These are phyloP conservation scores for Carex littledalei DNA, from an alignment of 176 grass and related monocot species.

Conservation along the genomic window DNA sequence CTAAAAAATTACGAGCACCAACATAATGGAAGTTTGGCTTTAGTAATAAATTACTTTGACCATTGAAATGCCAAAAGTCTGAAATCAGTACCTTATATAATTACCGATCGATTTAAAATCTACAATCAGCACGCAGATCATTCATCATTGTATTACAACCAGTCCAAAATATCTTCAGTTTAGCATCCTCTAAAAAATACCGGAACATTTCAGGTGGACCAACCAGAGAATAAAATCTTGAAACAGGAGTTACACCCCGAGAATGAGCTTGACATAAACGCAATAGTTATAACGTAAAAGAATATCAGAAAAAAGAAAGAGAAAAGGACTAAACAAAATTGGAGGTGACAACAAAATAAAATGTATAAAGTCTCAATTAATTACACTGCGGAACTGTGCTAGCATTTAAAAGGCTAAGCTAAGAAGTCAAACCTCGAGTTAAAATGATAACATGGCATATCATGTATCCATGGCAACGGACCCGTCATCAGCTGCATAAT, in stretches of 20 bases:
- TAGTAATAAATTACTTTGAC: no score
- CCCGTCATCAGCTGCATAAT: conserved; percentile 24
- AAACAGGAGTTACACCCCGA: neutral
- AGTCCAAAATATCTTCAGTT: neutral
- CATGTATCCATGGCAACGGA: conserved; percentile 42
- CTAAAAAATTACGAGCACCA: no score
- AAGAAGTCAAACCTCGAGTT: neutral
- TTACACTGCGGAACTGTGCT: neutral
- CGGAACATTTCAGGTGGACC: neutral
- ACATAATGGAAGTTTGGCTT: no score
- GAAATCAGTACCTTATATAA: no score
- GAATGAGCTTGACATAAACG: neutral
- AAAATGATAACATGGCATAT: neutral
- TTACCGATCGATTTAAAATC: no score
- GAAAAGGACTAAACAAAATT: neutral
- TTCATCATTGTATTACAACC: no score
- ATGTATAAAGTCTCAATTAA: neutral
- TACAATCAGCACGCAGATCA: no score
- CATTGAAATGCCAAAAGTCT: no score
- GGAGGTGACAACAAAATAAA: neutral
- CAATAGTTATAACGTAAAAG: neutral
- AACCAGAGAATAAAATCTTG: neutral
- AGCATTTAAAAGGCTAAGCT: neutral
- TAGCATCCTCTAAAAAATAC: neutral
- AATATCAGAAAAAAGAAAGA: neutral